Percentiles rank a stretch among this genome's conserved stretches.
Evolutionary conservation across 1,139 yeast species (phyloP).

Genomic region (Taphrina pruni): DNA sequence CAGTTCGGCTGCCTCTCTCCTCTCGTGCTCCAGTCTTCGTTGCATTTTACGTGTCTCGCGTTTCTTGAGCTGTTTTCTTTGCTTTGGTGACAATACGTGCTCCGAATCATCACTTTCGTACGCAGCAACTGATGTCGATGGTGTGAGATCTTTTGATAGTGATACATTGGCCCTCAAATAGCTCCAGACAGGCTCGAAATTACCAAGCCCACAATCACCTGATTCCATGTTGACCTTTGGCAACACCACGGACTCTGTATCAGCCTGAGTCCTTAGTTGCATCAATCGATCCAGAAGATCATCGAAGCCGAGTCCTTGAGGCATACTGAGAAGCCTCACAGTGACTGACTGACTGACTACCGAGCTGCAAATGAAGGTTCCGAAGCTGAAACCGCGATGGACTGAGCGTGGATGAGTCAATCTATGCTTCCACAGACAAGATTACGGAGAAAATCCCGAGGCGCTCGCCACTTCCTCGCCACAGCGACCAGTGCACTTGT

Average conservation of each 20-base stretch:
- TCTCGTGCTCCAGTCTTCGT: slow-evolving; percentile 17
- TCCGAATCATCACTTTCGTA: slow-evolving; percentile 18
- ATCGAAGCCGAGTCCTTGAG: slow-evolving; percentile 16
- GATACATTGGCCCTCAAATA: background rate
- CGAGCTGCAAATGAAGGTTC: too few species aligned
- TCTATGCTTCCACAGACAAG: background rate
- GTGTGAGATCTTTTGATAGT: background rate
- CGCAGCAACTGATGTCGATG: background rate
- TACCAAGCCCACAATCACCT: background rate
- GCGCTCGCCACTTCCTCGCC: slow-evolving; percentile 16
- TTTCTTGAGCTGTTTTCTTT: slow-evolving; percentile 16
- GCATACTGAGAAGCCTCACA: background rate
- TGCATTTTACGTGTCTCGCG: slow-evolving; percentile 11
- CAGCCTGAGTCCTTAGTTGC: background rate
- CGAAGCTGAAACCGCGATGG: too few species aligned
- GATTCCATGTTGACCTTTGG: background rate
- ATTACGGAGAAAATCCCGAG: slow-evolving; percentile 8
- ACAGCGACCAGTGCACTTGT: background rate
- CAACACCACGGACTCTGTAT: background rate
- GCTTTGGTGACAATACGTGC: background rate
- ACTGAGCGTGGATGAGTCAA: background rate
- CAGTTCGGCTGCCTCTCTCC: background rate
- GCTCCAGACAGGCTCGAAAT: slow-evolving; percentile 16
- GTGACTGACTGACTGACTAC: background rate
- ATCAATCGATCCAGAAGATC: background rate